phyloP scores from a whole-genome alignment of 495 filamentous ascomycete species.

The Neurospora cerealis region DNA sequence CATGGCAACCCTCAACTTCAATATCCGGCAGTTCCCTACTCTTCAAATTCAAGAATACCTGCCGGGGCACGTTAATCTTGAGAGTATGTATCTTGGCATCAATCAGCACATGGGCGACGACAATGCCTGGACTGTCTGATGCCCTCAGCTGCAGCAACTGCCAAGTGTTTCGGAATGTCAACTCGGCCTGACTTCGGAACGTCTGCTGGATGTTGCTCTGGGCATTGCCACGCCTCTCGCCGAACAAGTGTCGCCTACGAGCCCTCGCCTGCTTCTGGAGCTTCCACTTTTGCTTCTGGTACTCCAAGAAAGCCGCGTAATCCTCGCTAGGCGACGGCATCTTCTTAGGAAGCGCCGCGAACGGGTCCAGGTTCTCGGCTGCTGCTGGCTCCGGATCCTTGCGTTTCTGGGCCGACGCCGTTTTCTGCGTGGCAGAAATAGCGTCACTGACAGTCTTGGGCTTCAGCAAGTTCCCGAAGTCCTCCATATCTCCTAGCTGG shows the following conservation, averaged over 20 bases:
- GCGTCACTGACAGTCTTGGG: conserved; percentile 55
- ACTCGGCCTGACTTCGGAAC: conserved; percentile 84
- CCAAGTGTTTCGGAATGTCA: conserved; percentile 86
- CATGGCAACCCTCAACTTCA: conserved; percentile 74
- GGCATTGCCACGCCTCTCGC: conserved; percentile 60
- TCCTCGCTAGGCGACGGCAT: conserved; percentile 86
- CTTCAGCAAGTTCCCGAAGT: conserved; percentile 66
- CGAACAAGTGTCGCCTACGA: conserved; percentile 84
- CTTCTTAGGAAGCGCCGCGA: conserved; percentile 66
- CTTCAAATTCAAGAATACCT: conserved; percentile 86
- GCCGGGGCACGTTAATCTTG: conserved; percentile 80
- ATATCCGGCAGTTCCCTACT: conserved; percentile 79
- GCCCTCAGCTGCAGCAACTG: conserved; percentile 80
- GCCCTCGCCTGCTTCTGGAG: conserved; percentile 88
- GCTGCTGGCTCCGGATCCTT: conserved; percentile 60
- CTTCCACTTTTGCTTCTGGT: conserved; percentile 99
- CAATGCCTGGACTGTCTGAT: conserved; percentile 72
- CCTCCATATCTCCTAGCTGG: conserved; percentile 66
- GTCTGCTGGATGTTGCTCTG: conserved; percentile 72
- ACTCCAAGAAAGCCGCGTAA: conserved; percentile 80
- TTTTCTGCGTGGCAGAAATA: conserved; percentile 34
- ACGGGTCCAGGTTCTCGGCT: conserved; percentile 59
- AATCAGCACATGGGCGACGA: conserved; percentile 84
- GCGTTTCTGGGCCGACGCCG: conserved; percentile 56
- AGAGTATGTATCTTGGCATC: conserved; percentile 81